Conservation (phyloP, 352 stramenopile species). For the Aphanomyces stellatus region DNA sequence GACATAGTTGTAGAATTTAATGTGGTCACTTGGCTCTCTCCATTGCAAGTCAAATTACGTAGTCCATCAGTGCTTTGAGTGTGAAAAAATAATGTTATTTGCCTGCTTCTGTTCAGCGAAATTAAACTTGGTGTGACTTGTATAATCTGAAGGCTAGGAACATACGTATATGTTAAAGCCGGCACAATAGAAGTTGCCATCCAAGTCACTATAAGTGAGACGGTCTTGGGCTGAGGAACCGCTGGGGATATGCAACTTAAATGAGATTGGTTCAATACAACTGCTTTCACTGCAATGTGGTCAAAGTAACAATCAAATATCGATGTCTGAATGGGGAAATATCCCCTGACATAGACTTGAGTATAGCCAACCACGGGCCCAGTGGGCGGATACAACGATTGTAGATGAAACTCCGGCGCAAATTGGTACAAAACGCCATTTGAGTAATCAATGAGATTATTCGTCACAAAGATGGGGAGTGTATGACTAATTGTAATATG, state of each 20-base stretch:
- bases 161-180: not conserved
- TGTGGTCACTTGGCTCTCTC: not conserved
- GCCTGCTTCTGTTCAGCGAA: not conserved
- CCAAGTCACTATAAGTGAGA: not conserved
- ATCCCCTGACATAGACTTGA: not conserved
- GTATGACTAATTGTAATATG: not conserved
- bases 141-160: not conserved
- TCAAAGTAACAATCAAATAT: slow-evolving; percentile 2
- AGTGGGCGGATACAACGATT: not conserved
- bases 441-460: slow-evolving; percentile 1
- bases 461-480: not conserved
- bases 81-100: too few relatives aligned
- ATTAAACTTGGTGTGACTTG: not conserved
- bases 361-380: not conserved
- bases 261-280: slow-evolving; percentile 4
- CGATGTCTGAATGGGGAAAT: not conserved
- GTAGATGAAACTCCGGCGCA: not conserved
- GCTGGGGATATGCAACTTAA: not conserved
- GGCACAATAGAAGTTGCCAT: not conserved
- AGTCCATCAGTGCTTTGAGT: too few relatives aligned
- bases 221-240: not conserved
- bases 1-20: not conserved
- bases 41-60: not conserved
- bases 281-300: not conserved
- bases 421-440: slow-evolving; percentile 2